phyloP scores from a whole-genome alignment of 352 stramenopile species.

The Phytophthora melonis region DNA sequence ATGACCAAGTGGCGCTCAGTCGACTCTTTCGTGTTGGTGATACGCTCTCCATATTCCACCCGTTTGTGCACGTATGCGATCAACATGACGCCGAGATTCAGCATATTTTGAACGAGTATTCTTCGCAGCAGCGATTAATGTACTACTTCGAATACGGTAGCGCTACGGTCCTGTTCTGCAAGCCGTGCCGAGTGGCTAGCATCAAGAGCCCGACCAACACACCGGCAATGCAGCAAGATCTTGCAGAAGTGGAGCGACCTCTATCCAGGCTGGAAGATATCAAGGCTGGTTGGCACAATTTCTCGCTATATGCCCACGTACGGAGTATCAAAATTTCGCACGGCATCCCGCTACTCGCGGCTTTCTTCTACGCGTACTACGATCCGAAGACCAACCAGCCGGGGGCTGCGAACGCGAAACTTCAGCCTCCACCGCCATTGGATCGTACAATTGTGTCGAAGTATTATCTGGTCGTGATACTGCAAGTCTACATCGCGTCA shows the following conservation, averaged over 20 bases:
- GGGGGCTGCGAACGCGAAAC: conserved; percentile 3
- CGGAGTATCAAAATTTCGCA: conserved; percentile 63
- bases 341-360: conserved; percentile 68
- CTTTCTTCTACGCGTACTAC: conserved; percentile 78
- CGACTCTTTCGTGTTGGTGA: conserved; percentile 66
- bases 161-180: conserved; percentile 60
- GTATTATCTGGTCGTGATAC: conserved; percentile 69
- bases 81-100: conserved; percentile 57
- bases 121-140: conserved; percentile 50
- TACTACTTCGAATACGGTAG: conserved; percentile 80
- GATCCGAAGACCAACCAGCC: conserved; percentile 61
- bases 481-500: conserved; percentile 62
- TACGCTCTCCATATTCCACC: conserved; percentile 65
- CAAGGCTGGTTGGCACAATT: conserved; percentile 49
- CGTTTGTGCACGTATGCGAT: conserved; percentile 65
- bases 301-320: conserved; percentile 67
- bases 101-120: conserved; percentile 68
- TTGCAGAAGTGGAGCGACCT: conserved; percentile 30
- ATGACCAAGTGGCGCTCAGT: conserved; percentile 75
- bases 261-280: conserved; percentile 41
- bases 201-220: conserved; percentile 4
- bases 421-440: conserved; percentile 32
- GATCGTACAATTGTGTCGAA: conserved; percentile 67
- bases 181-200: conserved; percentile 7
- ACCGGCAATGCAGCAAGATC: conserved; percentile 7